Evolutionary conservation across 75 land plant genomes (phyloP).

Genomic region (Picea glauca): DNA sequence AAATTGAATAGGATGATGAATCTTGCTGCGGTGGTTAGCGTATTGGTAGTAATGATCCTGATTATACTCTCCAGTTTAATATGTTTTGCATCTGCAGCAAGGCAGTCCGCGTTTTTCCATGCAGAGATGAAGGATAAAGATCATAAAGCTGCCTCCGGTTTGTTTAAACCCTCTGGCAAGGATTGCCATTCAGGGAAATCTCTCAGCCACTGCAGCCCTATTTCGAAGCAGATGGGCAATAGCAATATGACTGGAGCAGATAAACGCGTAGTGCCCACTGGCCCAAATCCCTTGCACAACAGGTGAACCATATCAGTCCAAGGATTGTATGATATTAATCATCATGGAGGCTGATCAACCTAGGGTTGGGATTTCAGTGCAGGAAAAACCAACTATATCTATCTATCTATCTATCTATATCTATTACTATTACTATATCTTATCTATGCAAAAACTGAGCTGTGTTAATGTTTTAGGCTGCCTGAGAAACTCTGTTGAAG

Average conservation of each 20-base stretch:
- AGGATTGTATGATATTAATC: neutral
- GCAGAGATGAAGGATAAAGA: neutral
- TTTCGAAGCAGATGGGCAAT: conserved; percentile 3
- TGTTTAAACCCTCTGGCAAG: neutral
- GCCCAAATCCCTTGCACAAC: conserved; percentile 44
- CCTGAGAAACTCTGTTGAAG: neutral
- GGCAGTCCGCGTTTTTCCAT: neutral
- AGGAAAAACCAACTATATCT: too few relatives aligned
- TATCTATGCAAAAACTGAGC: neutral
- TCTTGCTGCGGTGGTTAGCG: neutral
- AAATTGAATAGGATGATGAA: neutral
- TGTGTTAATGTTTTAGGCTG: neutral
- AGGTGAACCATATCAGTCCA: neutral
- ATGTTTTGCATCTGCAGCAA: conserved; percentile 1
- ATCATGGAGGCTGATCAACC: neutral
- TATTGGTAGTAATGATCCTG: neutral
- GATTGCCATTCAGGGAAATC: neutral
- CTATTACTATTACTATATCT: too few relatives aligned
- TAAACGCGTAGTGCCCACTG: conserved; percentile 32
- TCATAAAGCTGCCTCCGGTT: neutral
- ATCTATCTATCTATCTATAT: too few relatives aligned
- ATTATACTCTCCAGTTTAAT: neutral
- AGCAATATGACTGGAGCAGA: conserved; percentile 9
- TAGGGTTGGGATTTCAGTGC: too few relatives aligned
- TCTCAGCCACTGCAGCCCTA: neutral